These are phyloP conservation scores for Opeltia flavorubescens DNA, from an alignment of 495 filamentous ascomycete species.

Conservation along the genomic window DNA sequence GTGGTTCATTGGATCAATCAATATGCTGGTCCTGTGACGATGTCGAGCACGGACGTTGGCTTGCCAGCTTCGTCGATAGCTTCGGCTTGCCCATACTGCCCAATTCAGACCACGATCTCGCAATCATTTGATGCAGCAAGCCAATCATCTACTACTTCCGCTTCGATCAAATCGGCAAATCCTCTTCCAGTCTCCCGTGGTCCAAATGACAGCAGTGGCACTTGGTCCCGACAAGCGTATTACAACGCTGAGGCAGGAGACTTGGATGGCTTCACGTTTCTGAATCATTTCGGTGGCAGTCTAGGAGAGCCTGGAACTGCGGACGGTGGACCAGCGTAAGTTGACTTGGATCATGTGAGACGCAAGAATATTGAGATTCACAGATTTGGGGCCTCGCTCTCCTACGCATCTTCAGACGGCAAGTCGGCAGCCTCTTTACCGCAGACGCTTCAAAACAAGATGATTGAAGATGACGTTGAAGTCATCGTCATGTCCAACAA, in stretches of 20 bases:
- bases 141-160: neutral
- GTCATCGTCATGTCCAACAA: constrained; percentile 44
- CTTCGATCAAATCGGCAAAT: neutral
- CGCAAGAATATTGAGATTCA: constrained; percentile 5
- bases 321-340: constrained; percentile 15
- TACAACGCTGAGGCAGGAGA: constrained; percentile 36
- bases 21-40: constrained; percentile 31
- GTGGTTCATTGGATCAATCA: constrained; percentile 50
- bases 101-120: neutral
- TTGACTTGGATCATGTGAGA: neutral
- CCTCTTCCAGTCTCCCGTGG: neutral
- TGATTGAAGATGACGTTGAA: constrained; percentile 43
- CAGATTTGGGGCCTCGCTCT: constrained; percentile 47
- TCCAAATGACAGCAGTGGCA: constrained; percentile 8
- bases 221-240: constrained; percentile 35
- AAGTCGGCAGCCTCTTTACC: constrained; percentile 32
- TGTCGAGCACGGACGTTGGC: constrained; percentile 14
- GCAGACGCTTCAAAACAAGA: constrained; percentile 33
- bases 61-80: neutral
- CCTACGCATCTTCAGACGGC: constrained; percentile 41
- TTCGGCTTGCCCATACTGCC: neutral
- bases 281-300: constrained; percentile 42
- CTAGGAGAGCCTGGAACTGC: constrained; percentile 11
- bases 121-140: neutral
- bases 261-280: constrained; percentile 46